phyloP scores from a whole-genome alignment of 2,329 filamentous ascomycete genomes.

The Didymella exigua region DNA sequence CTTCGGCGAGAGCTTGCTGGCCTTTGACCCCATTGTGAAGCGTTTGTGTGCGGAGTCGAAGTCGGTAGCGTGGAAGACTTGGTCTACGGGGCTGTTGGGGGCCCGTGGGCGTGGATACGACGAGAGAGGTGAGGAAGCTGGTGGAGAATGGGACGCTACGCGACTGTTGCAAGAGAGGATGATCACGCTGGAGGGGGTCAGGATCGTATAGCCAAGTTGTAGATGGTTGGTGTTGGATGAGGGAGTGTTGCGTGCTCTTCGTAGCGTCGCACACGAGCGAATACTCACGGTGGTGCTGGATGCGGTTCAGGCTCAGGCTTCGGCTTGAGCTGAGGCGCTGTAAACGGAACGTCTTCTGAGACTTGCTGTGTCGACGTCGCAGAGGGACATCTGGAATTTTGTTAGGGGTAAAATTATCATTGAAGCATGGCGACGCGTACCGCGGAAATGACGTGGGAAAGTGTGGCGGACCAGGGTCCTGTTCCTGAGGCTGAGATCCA shows the following conservation, averaged over 20 bases:
- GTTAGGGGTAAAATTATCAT: slow-evolving; percentile 6
- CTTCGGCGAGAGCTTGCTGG: slow-evolving; percentile 27
- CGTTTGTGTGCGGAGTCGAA: neutral
- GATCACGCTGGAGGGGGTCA: slow-evolving; percentile 19
- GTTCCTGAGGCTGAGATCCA: slow-evolving; percentile 27
- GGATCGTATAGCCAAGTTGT: neutral
- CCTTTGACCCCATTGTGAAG: slow-evolving; percentile 39
- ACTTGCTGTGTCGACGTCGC: neutral
- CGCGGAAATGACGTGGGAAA: slow-evolving; percentile 31
- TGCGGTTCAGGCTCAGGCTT: slow-evolving; percentile 15
- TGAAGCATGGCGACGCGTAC: slow-evolving; percentile 28
- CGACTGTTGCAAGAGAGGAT: slow-evolving; percentile 24
- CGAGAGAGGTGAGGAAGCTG: neutral
- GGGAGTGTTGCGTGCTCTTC: neutral
- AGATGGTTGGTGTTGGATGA: neutral
- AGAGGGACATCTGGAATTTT: slow-evolving; percentile 6
- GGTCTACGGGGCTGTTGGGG: neutral
- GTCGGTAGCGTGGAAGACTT: neutral
- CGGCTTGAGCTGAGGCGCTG: neutral
- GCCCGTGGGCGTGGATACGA: neutral
- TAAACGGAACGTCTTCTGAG: slow-evolving; percentile 7
- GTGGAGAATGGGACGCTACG: slow-evolving; percentile 13
- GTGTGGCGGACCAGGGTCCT: slow-evolving; percentile 28
- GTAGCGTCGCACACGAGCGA: neutral
- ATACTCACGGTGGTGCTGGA: slow-evolving; percentile 19